phyloP scores from a whole-genome alignment of 2,329 filamentous ascomycete genomes.

The Exophiala lecanii-corni region DNA sequence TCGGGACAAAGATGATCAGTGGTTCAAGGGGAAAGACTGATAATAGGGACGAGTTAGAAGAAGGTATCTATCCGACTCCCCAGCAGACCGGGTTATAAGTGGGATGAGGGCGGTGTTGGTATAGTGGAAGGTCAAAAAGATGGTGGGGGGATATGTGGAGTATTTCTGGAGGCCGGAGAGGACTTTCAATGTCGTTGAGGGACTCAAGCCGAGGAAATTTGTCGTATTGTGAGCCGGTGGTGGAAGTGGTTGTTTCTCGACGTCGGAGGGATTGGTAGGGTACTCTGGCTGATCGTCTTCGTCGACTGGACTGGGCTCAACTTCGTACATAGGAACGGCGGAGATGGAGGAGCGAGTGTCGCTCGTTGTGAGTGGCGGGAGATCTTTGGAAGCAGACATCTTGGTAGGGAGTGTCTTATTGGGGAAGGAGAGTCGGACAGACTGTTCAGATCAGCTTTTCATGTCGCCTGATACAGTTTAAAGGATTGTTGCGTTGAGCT shows the following conservation, averaged over 20 bases:
- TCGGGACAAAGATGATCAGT: slow-evolving; percentile 69
- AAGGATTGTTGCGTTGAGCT: too few species aligned
- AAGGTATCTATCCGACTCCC: slow-evolving; percentile 75
- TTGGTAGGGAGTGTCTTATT: too few species aligned
- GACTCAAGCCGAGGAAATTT: slow-evolving; percentile 37
- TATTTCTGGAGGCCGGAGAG: slow-evolving; percentile 76
- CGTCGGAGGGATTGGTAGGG: slow-evolving; percentile 43
- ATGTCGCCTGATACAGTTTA: too few species aligned
- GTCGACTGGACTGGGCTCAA: slow-evolving; percentile 79
- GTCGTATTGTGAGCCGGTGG: slow-evolving; percentile 26
- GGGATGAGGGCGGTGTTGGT: slow-evolving; percentile 79
- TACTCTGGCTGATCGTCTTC: slow-evolving; percentile 46
- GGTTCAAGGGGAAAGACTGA: slow-evolving; percentile 78
- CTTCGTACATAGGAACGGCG: slow-evolving; percentile 63
- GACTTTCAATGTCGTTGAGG: slow-evolving; percentile 16
- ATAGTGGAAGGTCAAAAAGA: slow-evolving; percentile 73
- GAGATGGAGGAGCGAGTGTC: slow-evolving; percentile 34
- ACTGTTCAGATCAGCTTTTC: too few species aligned
- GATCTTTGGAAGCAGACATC: slow-evolving; percentile 13
- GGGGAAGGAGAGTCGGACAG: too few species aligned
- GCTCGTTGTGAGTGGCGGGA: slow-evolving; percentile 15
- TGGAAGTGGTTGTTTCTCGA: slow-evolving; percentile 31
- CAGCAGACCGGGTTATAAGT: slow-evolving; percentile 65
- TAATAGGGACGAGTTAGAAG: slow-evolving; percentile 90
- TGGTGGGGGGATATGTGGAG: slow-evolving; percentile 76